These are phyloP conservation scores for Kwoniella sp. DNA, from an alignment of 768 basidiomycete species.

Conservation along the genomic window DNA sequence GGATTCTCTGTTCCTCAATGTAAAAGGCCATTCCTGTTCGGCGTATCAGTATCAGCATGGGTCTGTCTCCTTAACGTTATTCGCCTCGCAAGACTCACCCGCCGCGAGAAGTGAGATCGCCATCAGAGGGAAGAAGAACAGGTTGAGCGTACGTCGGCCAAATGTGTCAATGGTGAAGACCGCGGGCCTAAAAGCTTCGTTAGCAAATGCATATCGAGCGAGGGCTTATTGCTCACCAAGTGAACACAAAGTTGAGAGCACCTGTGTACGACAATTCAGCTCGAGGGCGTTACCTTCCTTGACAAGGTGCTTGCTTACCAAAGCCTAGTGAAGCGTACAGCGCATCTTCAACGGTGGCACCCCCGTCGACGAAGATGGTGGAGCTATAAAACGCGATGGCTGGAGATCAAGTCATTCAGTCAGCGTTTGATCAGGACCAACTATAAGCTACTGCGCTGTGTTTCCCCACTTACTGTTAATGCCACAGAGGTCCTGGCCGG, in stretches of 20 bases:
- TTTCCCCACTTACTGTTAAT: conserved; percentile 49
- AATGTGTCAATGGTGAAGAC: conserved; percentile 49
- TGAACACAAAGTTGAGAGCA: conserved; percentile 52
- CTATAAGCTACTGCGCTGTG: too few relatives aligned
- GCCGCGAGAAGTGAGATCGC: conserved; percentile 71
- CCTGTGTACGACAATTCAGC: conserved; percentile 56
- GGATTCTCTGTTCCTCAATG: conserved; percentile 56
- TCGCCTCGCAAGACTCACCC: conserved; percentile 62
- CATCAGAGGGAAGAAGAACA: conserved; percentile 71
- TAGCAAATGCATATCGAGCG: conserved; percentile 11
- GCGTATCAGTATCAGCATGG: conserved; percentile 9
- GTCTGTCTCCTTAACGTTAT: conserved; percentile 57
- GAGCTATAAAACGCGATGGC: conserved; percentile 56
- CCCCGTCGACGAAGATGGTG: conserved; percentile 56
- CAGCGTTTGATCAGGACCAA: conserved; percentile 1
- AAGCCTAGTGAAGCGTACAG: conserved; percentile 55
- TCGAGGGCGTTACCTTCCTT: too few relatives aligned
- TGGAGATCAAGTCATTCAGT: background rate
- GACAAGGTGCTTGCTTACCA: background rate
- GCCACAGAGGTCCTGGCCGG: conserved; percentile 56
- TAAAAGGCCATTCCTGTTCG: conserved; percentile 66
- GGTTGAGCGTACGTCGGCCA: conserved; percentile 34
- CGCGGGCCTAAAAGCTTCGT: conserved; percentile 37
- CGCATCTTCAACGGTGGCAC: conserved; percentile 46
- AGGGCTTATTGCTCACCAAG: conserved; percentile 45